Evolutionary conservation across 2,329 filamentous ascomycete species (phyloP).

Genomic region (Pseudogymnoascus sp.): DNA sequence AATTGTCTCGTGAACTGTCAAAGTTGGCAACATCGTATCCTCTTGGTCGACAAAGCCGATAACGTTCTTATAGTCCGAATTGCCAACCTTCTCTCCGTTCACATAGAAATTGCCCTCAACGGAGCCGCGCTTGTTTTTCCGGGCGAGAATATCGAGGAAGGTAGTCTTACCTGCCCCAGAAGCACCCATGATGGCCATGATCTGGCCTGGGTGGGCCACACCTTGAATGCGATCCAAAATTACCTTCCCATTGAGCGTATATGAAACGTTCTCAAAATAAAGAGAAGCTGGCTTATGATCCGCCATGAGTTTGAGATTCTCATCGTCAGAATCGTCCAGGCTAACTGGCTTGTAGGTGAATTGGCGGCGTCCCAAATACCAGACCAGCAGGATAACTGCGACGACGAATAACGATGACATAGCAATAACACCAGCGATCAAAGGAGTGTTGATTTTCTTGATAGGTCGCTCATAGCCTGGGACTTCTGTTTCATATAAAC

Average conservation of each 20-base stretch:
- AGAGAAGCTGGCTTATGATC: conserved; percentile 88
- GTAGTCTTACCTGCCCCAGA: conserved; percentile 97
- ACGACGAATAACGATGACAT: conserved; percentile 79
- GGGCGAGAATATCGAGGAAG: conserved; percentile 88
- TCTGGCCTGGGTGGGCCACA: conserved; percentile 86
- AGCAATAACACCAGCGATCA: conserved; percentile 91
- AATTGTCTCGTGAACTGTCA: conserved; percentile 97
- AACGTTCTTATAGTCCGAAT: conserved; percentile 80
- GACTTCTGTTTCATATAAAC: conserved; percentile 83
- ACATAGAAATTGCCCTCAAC: conserved; percentile 78
- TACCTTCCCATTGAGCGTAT: conserved; percentile 76
- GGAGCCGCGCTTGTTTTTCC: conserved; percentile 88
- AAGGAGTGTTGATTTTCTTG: conserved; percentile 91
- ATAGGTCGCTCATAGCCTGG: conserved; percentile 83
- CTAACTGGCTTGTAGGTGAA: conserved; percentile 64
- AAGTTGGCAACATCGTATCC: conserved; percentile 88
- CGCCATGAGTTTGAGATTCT: conserved; percentile 74
- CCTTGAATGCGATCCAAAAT: conserved; percentile 77
- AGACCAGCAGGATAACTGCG: conserved; percentile 71
- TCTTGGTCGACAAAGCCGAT: conserved; percentile 98
- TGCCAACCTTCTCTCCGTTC: conserved; percentile 82
- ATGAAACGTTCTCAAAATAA: conserved; percentile 81
- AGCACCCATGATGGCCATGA: conserved; percentile 96
- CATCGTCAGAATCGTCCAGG: conserved; percentile 83
- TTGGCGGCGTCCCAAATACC: conserved; percentile 77